Percentiles rank a stretch among this genome's conserved stretches.
These are phyloP conservation scores for Aureobasidium sp. DNA, from an alignment of 2,329 filamentous ascomycete species.

Conservation along the genomic window DNA sequence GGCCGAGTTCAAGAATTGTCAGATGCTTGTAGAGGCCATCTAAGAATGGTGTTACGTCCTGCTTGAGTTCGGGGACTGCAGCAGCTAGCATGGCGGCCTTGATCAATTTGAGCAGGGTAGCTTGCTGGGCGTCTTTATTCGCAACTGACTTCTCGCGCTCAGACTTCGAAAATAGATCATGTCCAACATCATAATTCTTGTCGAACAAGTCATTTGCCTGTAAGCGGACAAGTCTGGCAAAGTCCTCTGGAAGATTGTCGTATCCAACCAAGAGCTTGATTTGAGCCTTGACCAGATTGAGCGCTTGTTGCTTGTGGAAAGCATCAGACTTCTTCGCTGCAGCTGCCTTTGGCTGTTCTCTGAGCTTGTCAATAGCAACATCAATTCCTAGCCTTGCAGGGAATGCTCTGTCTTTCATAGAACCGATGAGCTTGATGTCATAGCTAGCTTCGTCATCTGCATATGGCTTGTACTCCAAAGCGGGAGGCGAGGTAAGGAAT, in stretches of 20 bases:
- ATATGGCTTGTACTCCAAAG: constrained; percentile 75
- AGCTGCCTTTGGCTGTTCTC: constrained; percentile 63
- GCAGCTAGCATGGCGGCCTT: constrained; percentile 83
- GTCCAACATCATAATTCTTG: constrained; percentile 63
- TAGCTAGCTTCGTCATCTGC: constrained; percentile 84
- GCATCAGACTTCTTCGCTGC: constrained; percentile 61
- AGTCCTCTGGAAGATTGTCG: constrained; percentile 82
- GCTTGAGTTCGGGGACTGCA: constrained; percentile 71
- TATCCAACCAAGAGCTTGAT: constrained; percentile 84
- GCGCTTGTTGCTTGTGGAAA: constrained; percentile 90
- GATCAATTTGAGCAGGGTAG: constrained; percentile 73
- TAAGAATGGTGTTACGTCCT: constrained; percentile 68
- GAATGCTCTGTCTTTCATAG: constrained; percentile 81
- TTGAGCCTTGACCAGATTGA: constrained; percentile 80
- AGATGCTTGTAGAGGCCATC: constrained; percentile 83
- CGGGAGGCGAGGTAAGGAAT: constrained; percentile 83
- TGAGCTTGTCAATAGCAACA: constrained; percentile 77
- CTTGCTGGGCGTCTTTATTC: constrained; percentile 81
- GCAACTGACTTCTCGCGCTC: constrained; percentile 75
- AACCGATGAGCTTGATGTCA: constrained; percentile 81
- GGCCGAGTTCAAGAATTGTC: constrained; percentile 79
- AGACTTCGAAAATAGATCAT: constrained; percentile 63
- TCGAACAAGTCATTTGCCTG: constrained; percentile 80
- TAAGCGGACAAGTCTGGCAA: constrained; percentile 74
- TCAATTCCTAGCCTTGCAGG: constrained; percentile 82